Evolutionary conservation across 805 yeast species (phyloP).

Genomic region (Maudiozyma saulgeensis): DNA sequence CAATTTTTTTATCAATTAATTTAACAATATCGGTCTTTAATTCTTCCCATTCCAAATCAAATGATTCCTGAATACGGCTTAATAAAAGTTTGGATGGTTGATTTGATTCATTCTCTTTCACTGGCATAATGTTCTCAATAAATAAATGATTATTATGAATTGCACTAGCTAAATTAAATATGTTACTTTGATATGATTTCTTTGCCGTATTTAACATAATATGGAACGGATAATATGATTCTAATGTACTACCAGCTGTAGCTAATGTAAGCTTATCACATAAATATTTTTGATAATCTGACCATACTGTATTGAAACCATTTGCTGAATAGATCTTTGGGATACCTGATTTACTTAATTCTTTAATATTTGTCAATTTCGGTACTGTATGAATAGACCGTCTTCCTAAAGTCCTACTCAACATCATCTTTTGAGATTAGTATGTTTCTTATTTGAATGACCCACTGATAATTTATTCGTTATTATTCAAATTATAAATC

Average conservation of each 20-base stretch:
- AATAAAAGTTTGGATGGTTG: slow-evolving; percentile 32
- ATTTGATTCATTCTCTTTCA: slow-evolving; percentile 5
- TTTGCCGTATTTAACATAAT: slow-evolving; percentile 58
- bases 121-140: slow-evolving; percentile 44
- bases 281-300: slow-evolving; percentile 60
- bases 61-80: slow-evolving; percentile 29
- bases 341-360: slow-evolving; percentile 18
- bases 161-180: slow-evolving; percentile 84
- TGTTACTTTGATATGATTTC: slow-evolving; percentile 51
- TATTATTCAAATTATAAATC: no score
- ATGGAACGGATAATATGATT: slow-evolving; percentile 65
- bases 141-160: slow-evolving; percentile 88
- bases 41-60: slow-evolving; percentile 33
- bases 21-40: slow-evolving; percentile 42
- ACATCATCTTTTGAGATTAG: slow-evolving; percentile 7
- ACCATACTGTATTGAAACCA: slow-evolving; percentile 73
- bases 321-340: slow-evolving; percentile 26
- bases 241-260: slow-evolving; percentile 73
- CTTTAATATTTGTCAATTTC: slow-evolving; percentile 13
- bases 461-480: no score
- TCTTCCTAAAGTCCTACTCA: slow-evolving; percentile 11
- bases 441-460: no score
- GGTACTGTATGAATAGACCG: slow-evolving; percentile 29
- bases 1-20: slow-evolving; percentile 36
- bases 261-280: slow-evolving; percentile 51